Percentiles rank a stretch among this genome's conserved stretches.
These are phyloP conservation scores for Chenopodium suecicum DNA, from an alignment of 148 eudicot species.

Conservation along the genomic window DNA sequence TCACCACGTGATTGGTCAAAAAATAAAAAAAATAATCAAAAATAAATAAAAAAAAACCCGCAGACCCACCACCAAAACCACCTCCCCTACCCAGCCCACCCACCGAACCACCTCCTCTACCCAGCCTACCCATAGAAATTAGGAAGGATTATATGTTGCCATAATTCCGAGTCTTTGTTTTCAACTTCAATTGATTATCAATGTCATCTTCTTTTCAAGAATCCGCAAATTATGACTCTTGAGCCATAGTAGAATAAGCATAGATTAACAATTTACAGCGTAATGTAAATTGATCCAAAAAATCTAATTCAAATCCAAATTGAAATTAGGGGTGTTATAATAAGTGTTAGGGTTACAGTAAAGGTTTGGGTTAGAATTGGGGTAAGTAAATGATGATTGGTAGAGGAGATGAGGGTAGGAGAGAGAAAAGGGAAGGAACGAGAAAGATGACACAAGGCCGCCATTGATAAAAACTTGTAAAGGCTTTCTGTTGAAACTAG, in stretches of 20 bases:
- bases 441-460: conserved; percentile 25
- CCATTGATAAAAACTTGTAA: conserved; percentile 10
- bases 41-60: too few species aligned
- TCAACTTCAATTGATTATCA: conserved; percentile 11
- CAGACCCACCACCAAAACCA: too few species aligned
- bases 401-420: conserved; percentile 11
- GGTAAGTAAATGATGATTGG: background rate
- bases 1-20: too few species aligned
- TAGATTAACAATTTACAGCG: conserved; percentile 32
- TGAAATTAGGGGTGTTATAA: background rate
- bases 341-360: background rate
- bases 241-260: conserved; percentile 25
- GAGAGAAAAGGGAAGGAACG: conserved; percentile 15
- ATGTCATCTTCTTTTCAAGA: conserved; percentile 2
- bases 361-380: background rate
- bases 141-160: too few species aligned
- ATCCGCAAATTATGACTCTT: conserved; percentile 10
- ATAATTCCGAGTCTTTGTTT: background rate
- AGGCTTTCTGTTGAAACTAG: background rate
- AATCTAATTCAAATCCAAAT: conserved; percentile 8
- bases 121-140: too few species aligned
- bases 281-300: conserved; percentile 9
- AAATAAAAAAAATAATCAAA: too few species aligned
- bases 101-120: too few species aligned
- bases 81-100: too few species aligned